phyloP scores from a whole-genome alignment of 1,284 basidiomycete species.

The Tilletiopsis washingtonensis region DNA sequence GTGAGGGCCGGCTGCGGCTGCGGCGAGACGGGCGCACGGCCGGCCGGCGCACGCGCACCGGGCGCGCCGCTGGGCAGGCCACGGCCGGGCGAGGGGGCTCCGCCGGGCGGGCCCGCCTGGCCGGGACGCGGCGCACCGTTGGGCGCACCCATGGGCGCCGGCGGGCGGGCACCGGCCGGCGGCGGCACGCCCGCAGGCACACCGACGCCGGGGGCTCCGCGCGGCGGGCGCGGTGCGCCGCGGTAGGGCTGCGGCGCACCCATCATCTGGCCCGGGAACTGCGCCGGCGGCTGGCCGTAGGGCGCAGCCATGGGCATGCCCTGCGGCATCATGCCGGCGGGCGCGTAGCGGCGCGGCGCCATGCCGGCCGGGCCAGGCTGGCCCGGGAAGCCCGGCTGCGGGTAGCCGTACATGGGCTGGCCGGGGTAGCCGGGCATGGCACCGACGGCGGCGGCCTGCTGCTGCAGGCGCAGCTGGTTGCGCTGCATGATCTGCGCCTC shows the following conservation, averaged over 20 bases:
- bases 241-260: slow-evolving; percentile 38
- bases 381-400: slow-evolving; percentile 43
- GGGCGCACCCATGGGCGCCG: slow-evolving; percentile 13
- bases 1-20: slow-evolving; percentile 33
- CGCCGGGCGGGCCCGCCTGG: slow-evolving; percentile 12
- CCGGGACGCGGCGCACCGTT: slow-evolving; percentile 36
- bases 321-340: slow-evolving; percentile 46
- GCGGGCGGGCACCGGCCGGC: slow-evolving; percentile 28
- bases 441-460: slow-evolving; percentile 42
- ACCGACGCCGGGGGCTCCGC: slow-evolving; percentile 22
- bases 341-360: slow-evolving; percentile 43
- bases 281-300: slow-evolving; percentile 39
- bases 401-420: slow-evolving; percentile 46
- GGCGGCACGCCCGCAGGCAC: slow-evolving; percentile 4
- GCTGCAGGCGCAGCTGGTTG: slow-evolving; percentile 47
- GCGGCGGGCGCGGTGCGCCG: slow-evolving; percentile 37
- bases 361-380: slow-evolving; percentile 33
- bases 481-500: slow-evolving; percentile 67
- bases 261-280: slow-evolving; percentile 43
- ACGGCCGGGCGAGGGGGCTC: slow-evolving; percentile 5
- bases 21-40: slow-evolving; percentile 14
- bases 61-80: slow-evolving; percentile 1
- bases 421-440: slow-evolving; percentile 44
- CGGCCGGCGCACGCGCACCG: slow-evolving; percentile 5
- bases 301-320: slow-evolving; percentile 38